phyloP scores from a whole-genome alignment of 768 basidiomycete genomes.

The Xerocomus potaroensis region DNA sequence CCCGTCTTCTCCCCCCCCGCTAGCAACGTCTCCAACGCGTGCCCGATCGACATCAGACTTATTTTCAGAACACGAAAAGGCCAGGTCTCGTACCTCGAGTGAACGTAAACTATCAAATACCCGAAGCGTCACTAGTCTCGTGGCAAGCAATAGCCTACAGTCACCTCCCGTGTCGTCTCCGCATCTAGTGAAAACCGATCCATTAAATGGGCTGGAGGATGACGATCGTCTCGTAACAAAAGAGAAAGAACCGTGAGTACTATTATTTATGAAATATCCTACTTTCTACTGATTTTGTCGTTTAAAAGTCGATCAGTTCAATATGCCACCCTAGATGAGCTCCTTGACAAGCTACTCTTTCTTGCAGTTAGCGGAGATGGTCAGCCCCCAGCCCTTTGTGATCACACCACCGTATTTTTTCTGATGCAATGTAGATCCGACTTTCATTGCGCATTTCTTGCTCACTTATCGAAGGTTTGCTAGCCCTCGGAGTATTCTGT shows the following conservation, averaged over 20 bases:
- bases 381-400: slow-evolving; percentile 29
- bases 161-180: slow-evolving; percentile 13
- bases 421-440: slow-evolving; percentile 50
- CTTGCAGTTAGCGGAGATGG: slow-evolving; percentile 83
- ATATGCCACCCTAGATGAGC: slow-evolving; percentile 73
- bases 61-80: slow-evolving; percentile 40
- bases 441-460: slow-evolving; percentile 75
- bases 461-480: slow-evolving; percentile 83
- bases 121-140: slow-evolving; percentile 26
- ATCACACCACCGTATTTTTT: neutral
- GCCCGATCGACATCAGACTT: slow-evolving; percentile 55
- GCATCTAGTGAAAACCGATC: slow-evolving; percentile 12
- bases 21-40: slow-evolving; percentile 46
- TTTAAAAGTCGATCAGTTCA: slow-evolving; percentile 50
- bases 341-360: slow-evolving; percentile 79
- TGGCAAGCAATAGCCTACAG: slow-evolving; percentile 17
- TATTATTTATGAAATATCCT: neutral
- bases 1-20: slow-evolving; percentile 35
- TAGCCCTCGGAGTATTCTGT: slow-evolving; percentile 70
- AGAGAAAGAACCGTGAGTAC: slow-evolving; percentile 52
- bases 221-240: slow-evolving; percentile 26
- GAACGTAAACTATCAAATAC: slow-evolving; percentile 31
- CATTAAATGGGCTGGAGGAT: slow-evolving; percentile 21
- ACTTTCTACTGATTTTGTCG: slow-evolving; percentile 9
- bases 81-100: slow-evolving; percentile 22